Evolutionary conservation across 108 stramenopile genomes (phyloP).

Genomic region (Cyclotella cryptica): DNA sequence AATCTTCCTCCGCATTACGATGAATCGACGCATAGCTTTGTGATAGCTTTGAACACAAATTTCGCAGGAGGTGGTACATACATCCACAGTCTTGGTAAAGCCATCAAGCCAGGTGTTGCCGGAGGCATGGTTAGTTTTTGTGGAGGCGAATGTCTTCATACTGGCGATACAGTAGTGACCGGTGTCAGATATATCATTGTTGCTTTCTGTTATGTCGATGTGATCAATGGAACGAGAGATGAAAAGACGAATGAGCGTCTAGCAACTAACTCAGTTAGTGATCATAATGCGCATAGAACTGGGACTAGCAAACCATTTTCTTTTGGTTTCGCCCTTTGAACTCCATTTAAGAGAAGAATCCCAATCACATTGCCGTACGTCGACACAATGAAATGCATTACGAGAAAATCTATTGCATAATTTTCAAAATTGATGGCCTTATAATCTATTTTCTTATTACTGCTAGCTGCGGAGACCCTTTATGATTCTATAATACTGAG

Average conservation of each 20-base stretch:
- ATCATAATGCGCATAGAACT: too few relatives aligned
- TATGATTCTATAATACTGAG: too few relatives aligned
- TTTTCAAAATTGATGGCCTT: constrained; percentile 3
- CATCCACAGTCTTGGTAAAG: constrained; percentile 54
- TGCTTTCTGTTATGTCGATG: constrained; percentile 55
- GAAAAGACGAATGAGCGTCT: too few relatives aligned
- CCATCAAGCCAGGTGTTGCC: constrained; percentile 29
- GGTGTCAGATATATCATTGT: constrained; percentile 52
- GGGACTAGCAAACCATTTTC: too few relatives aligned
- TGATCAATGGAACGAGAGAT: constrained; percentile 3
- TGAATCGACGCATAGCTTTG: constrained; percentile 90
- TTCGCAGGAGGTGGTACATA: constrained; percentile 91
- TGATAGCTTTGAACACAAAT: constrained; percentile 86
- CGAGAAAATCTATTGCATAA: too few relatives aligned
- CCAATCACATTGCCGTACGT: too few relatives aligned
- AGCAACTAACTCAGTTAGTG: too few relatives aligned
- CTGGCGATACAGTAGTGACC: constrained; percentile 52
- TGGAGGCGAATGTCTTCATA: constrained; percentile 53
- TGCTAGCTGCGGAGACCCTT: background rate
- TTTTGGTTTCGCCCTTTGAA: constrained; percentile 8
- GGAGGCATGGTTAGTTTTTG: constrained; percentile 58
- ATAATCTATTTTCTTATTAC: background rate
- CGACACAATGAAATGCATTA: too few relatives aligned
- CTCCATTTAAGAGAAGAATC: too few relatives aligned
- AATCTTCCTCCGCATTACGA: constrained; percentile 89